Base-by-base conservation (phyloP, 345 rosid genomes). In the Combretum micranthum region DNA sequence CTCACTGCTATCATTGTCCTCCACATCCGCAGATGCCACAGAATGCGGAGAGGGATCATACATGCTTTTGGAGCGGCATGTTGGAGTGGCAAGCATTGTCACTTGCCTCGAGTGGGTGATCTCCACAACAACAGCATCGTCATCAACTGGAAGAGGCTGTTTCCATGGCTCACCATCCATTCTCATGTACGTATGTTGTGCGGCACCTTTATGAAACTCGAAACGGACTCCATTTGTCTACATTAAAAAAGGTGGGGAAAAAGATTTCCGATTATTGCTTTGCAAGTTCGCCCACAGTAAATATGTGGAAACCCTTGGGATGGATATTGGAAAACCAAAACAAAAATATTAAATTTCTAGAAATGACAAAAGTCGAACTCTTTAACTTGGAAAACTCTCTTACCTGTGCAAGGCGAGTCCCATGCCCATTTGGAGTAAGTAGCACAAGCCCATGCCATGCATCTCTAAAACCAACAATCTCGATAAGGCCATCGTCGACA, bases 81-180 rank as follows among this genome's bases (percentile, higher is more conserved):
- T 23, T 32, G 79, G 73, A 21, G 80, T 65, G 16, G 88, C 92
- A 20, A 85, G 88, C 88, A 80, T 78, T 61, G 64, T 77, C 26
- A 80, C 86, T 75, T 82, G 88, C 46, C 80, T 70, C 19, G 71
- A 72, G 63, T 76, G 76, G 44, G 92, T 80, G 18, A 85, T 80
- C 66, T 85, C 92, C 32, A 85, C 70, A 0, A 77, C 79, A 0
- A 82, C 84, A 3, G 74, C 73, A 68, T 85, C 84, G 4, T 82
- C 86, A 21, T 76, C 83, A 4, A 53, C 60, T 13, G 88, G 92
- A 18, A 82, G 78, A 11, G 88, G 92, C 59, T 85, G 92, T 72
- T 82, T 82, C 92, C 92, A 82, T 13, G 92, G 88, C 60, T 85
- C 88, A 50, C 92, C 92, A 55, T 85, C 92, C 15, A 85, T 76